Conservation (phyloP, 805 yeast species). For the Schwanniomyces occidentalis region DNA sequence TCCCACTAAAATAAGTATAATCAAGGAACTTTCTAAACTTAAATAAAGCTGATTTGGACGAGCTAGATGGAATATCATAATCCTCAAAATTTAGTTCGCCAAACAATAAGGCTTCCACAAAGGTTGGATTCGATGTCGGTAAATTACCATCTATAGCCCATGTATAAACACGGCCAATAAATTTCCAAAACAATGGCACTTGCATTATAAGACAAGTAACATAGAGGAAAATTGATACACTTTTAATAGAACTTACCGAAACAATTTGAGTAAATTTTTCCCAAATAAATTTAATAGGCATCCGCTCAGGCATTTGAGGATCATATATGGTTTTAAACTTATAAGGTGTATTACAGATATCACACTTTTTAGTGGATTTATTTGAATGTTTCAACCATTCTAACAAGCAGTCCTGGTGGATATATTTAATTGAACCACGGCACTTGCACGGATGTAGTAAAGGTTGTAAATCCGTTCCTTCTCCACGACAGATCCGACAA, state of each 20-base stretch:
- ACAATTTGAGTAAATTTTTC: constrained; percentile 30
- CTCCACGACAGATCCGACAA: constrained; percentile 95
- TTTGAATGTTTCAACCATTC: constrained; percentile 82
- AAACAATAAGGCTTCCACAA: constrained; percentile 36
- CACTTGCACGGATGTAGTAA: constrained; percentile 91
- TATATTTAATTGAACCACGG: constrained; percentile 87
- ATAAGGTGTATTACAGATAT: constrained; percentile 80
- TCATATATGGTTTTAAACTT: constrained; percentile 65
- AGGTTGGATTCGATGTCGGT: constrained; percentile 32
- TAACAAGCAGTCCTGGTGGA: constrained; percentile 87
- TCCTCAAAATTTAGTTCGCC: constrained; percentile 31
- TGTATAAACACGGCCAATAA: constrained; percentile 53
- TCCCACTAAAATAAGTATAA: constrained; percentile 39
- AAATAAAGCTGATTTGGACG: constrained; percentile 11
- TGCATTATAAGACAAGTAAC: constrained; percentile 47
- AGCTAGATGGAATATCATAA: constrained; percentile 7
- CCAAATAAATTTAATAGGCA: constrained; percentile 56
- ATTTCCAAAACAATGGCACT: constrained; percentile 59
- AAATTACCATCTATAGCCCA: constrained; percentile 56
- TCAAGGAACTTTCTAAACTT: constrained; percentile 24
- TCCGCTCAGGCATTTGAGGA: constrained; percentile 59
- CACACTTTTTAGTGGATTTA: constrained; percentile 67
- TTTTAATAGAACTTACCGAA: constrained; percentile 13
- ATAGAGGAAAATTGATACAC: constrained; percentile 31
- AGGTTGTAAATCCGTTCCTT: constrained; percentile 76